Evolutionary conservation across 495 filamentous ascomycete species (phyloP), one percentile per base, ranked within the genome.

Genomic region (Sordaria brevicollis): DNA sequence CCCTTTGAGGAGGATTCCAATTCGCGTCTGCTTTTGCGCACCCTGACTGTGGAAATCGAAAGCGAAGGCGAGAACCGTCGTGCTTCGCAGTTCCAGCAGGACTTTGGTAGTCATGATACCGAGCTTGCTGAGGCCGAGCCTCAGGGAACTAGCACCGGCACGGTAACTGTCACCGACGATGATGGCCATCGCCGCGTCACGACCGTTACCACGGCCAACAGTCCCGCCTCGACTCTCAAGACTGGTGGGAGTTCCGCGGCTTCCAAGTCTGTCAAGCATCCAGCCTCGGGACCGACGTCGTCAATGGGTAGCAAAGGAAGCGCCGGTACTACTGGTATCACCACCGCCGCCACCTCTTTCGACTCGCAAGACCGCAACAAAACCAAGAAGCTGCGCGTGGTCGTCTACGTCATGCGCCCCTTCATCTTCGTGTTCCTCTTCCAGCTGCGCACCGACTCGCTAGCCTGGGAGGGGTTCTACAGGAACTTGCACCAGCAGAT

Each of bases 361-460:
- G 80, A 83, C 70, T 81, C 76, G 49, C 83, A 84, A 71, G 83
- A 86, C 68, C 77, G 76, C 65, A 84, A 84, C 72, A 86, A 85
- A 69, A 81, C 80, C 9, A 78, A 86, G 65, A 84, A 87, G 70
- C 79, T 95, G 31, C 88, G 89, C 31, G 92, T 92, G 5, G 86
- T 96, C 3, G 87, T 96, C 65, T 88, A 87, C 69, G 80, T 82
- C 80, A 89, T 92, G 74, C 88, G 86, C 76, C 95, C 95, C 3
- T 97, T 98, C 80, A 90, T 97, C 68, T 97, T 93, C 78, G 89
- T 92, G 5, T 92, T 98, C 73, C 83, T 99, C 17, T 97, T 98
- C 81, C 85, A 91, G 65, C 84, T 89, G 13, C 81, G 83, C 41
- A 90, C 93, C 1, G 84, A 87, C 38, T 84, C 89, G 25, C 83